Evolutionary conservation across 2,329 filamentous ascomycete genomes (phyloP), one percentile per base, ranked within the genome.

Genomic region (Nannizziopsis barbatae): DNA sequence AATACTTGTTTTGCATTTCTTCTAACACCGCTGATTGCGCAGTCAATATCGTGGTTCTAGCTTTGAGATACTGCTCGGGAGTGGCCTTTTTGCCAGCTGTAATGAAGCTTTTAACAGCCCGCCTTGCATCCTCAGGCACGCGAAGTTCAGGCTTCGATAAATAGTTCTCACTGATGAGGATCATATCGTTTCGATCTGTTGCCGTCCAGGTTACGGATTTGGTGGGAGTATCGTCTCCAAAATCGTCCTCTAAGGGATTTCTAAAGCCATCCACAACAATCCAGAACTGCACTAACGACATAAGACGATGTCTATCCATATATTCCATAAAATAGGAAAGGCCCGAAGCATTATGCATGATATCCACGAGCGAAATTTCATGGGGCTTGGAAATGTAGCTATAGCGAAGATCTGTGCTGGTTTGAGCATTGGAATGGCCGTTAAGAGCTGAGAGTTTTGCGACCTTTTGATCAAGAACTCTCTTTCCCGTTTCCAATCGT

Each of bases 291-390:
- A 98, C 89, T 41, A 95, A 71, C 11, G 84, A 77, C 83, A 96
- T 90, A 20, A 90, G 73, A 12, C 77, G 76, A 62, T 89, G 84
- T 37, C 92, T 81, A 63, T 98, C 92, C 92, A 98, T 98, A 60
- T 88, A 96, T 63, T 98, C 92, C 92, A 98, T 98, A 69, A 98
- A 96, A 63, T 95, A 98, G 2, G 92, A 96, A 7, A 98, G 73
- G 0, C 87, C 90, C 1, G 90, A 84, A 2, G 92, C 79, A 64
- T 93, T 88, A 56, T 89, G 84, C 50, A 98, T 74, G n/a, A 98
- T 75, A 55, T 96, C 88, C 10, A 82, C 78, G 1, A 96, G 72
- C 0, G 85, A 81, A 6, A 83, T 83, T 57, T 84, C 84, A 54
- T 88, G 82, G 35, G 89, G 71, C 39, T 75, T 76, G 1, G 84